Evolutionary conservation across 305 asterid genomes (phyloP).

Genomic region (Caryopteris hybrid): DNA sequence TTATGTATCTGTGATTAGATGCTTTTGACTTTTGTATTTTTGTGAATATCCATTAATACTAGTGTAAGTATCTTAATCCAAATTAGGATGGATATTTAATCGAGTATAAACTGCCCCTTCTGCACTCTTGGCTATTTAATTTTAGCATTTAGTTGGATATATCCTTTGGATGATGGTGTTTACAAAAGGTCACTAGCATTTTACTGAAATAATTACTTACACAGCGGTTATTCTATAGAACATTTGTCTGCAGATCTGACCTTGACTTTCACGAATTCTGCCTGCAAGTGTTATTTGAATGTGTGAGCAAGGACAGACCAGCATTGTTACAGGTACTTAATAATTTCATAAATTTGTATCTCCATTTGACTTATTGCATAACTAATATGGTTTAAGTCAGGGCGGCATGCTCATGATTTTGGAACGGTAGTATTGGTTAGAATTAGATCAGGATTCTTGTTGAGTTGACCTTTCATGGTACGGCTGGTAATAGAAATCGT

Average conservation of each 20-base stretch:
- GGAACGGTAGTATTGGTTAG: background rate
- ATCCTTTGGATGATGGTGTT: no score
- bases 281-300: conserved; percentile 87
- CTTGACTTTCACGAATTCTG: conserved; percentile 83
- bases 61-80: background rate
- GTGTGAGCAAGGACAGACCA: conserved; percentile 97
- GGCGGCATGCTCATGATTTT: background rate
- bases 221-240: conserved; percentile 13
- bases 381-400: no score
- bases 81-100: background rate
- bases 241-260: conserved; percentile 56
- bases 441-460: conserved; percentile 3
- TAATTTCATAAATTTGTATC: background rate
- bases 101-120: background rate
- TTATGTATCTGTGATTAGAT: background rate
- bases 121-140: background rate
- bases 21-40: background rate
- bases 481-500: background rate
- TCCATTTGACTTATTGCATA: background rate
- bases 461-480: background rate
- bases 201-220: background rate
- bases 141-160: background rate
- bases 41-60: background rate
- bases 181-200: conserved; percentile 1
- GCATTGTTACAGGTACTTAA: conserved; percentile 74